Conservation (phyloP, 2,329 filamentous ascomycete genomes). For the Calonectria leucothoes region DNA sequence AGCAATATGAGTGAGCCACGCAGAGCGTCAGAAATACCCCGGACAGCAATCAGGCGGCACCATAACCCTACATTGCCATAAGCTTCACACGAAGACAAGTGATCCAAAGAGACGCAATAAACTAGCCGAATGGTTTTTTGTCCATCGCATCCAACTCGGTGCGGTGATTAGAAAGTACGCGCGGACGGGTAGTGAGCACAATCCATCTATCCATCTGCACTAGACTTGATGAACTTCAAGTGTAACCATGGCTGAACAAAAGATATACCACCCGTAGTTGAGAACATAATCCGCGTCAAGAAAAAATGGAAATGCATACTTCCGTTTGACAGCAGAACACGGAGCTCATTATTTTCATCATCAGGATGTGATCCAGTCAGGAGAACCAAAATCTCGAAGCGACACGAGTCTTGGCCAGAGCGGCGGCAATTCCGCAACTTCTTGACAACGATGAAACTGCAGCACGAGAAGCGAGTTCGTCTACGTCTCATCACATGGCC, state of each 20-base stretch:
- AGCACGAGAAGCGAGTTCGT: neutral
- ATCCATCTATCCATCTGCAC: neutral
- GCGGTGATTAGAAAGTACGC: neutral
- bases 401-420: neutral
- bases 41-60: neutral
- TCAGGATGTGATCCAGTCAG: neutral
- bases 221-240: neutral
- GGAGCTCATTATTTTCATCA: neutral
- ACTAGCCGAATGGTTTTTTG: neutral
- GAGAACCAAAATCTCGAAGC: neutral
- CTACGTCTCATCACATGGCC: neutral
- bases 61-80: neutral
- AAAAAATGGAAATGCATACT: neutral
- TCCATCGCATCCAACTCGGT: too few species aligned
- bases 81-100: neutral
- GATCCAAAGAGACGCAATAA: neutral
- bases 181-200: neutral
- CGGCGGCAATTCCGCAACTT: conserved; percentile 6
- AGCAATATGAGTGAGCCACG: neutral
- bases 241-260: neutral
- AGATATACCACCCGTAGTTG: neutral
- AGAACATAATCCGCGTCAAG: neutral
- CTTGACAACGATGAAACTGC: neutral
- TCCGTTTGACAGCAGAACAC: neutral
- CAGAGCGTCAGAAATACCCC: neutral